These are phyloP conservation scores for Starmerella asiatica DNA, from an alignment of 805 yeast genomes.

Conservation along the genomic window DNA sequence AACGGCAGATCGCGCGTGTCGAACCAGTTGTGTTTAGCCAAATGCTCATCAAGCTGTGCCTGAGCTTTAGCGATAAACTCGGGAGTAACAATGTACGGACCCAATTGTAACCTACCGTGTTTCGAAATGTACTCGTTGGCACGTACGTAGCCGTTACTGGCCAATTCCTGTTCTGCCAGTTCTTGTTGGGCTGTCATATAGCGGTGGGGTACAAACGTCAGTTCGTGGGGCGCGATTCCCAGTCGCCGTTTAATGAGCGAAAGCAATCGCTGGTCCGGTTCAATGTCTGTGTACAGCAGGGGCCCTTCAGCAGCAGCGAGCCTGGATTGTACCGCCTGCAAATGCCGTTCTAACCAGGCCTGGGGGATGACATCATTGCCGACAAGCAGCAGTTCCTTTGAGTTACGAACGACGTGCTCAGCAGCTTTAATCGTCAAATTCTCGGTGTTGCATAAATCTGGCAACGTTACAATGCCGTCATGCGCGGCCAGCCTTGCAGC, in stretches of 20 bases:
- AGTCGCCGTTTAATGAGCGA: constrained; percentile 7
- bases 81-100: constrained; percentile 6
- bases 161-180: constrained; percentile 1
- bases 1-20: constrained; percentile 13
- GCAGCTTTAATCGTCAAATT: constrained; percentile 12
- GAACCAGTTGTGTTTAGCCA: constrained; percentile 8
- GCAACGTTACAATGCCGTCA: background rate
- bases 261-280: constrained; percentile 6
- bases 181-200: background rate
- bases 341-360: constrained; percentile 4
- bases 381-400: constrained; percentile 2
- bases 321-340: background rate
- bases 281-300: constrained; percentile 2
- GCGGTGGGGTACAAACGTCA: constrained; percentile 1
- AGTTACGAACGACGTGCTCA: constrained; percentile 6
- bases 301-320: constrained; percentile 11
- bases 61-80: constrained; percentile 4
- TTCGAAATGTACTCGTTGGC: background rate
- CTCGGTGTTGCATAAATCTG: constrained; percentile 6
- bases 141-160: constrained; percentile 1
- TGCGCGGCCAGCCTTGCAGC: background rate
- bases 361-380: constrained; percentile 12
- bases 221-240: constrained; percentile 2
- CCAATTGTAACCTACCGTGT: background rate
- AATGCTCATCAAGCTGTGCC: background rate